phyloP scores from a whole-genome alignment of 345 rosid species.

The Melaleuca quinquenervia region DNA sequence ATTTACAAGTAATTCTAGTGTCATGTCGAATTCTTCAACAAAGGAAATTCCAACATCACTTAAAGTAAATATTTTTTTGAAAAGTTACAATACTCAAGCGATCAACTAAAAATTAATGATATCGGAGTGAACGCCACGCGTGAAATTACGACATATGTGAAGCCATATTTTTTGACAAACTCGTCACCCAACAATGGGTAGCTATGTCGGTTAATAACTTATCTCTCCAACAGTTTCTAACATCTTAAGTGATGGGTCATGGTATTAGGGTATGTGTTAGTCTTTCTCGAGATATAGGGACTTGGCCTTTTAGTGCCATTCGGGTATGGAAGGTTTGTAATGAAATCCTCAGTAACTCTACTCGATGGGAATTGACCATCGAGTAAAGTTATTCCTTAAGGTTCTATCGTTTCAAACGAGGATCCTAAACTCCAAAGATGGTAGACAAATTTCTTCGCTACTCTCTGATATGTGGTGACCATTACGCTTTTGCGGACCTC shows the following conservation, averaged over 20 bases:
- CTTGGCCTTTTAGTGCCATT: too few relatives aligned
- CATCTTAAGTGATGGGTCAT: too few relatives aligned
- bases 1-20: not conserved
- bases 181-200: too few relatives aligned
- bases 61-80: not conserved
- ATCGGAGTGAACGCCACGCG: not conserved
- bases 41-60: not conserved
- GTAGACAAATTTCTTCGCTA: not conserved
- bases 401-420: rapidly evolving
- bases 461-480: too few relatives aligned
- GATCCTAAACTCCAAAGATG: not conserved
- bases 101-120: not conserved
- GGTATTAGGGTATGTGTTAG: too few relatives aligned
- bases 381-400: not conserved
- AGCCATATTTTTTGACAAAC: too few relatives aligned
- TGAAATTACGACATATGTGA: not conserved
- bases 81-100: rapidly evolving
- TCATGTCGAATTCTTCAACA: not conserved
- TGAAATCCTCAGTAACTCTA: too few relatives aligned
- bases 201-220: too few relatives aligned
- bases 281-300: too few relatives aligned
- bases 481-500: not conserved
- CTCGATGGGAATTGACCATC: too few relatives aligned
- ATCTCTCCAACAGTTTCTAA: too few relatives aligned
- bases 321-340: too few relatives aligned